Conservation (phyloP, 148 eudicot species). For the Salicornia ramosissima region DNA sequence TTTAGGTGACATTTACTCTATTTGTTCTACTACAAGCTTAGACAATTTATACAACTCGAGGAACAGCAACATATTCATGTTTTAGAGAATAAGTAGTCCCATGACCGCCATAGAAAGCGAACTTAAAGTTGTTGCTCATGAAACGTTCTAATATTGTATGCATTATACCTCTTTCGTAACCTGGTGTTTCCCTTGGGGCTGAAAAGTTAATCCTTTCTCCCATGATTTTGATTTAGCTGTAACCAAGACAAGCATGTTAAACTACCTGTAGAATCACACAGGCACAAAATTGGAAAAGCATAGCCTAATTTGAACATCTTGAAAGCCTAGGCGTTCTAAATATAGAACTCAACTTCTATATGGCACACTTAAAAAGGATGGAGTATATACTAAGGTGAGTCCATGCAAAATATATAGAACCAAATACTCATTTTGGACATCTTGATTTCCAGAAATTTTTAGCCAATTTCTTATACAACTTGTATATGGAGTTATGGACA, state of each 20-base stretch:
- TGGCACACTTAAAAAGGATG: no score
- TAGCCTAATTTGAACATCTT: no score
- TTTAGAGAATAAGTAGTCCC: neutral
- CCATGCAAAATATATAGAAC: no score
- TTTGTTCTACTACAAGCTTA: no score
- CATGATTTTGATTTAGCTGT: slow-evolving; percentile 79
- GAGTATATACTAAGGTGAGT: no score
- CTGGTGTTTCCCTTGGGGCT: slow-evolving; percentile 35
- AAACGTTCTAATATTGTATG: neutral
- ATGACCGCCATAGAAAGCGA: neutral
- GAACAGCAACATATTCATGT: neutral
- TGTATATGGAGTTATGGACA: neutral
- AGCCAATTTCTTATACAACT: neutral
- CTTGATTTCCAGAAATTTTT: neutral
- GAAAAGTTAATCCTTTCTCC: slow-evolving; percentile 64
- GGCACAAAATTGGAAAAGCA: neutral
- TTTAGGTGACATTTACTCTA: no score
- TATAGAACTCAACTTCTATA: no score
- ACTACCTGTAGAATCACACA: neutral
- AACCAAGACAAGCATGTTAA: slow-evolving; percentile 19
- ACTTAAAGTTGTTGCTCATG: neutral
- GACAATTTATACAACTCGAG: neutral
- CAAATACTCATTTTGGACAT: neutral
- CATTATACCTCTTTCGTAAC: slow-evolving; percentile 45
- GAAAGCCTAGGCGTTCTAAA: no score